Evolutionary conservation across 2,329 filamentous ascomycete genomes (phyloP), one percentile per base, ranked within the genome.

Genomic region (Aaosphaeria arxii): DNA sequence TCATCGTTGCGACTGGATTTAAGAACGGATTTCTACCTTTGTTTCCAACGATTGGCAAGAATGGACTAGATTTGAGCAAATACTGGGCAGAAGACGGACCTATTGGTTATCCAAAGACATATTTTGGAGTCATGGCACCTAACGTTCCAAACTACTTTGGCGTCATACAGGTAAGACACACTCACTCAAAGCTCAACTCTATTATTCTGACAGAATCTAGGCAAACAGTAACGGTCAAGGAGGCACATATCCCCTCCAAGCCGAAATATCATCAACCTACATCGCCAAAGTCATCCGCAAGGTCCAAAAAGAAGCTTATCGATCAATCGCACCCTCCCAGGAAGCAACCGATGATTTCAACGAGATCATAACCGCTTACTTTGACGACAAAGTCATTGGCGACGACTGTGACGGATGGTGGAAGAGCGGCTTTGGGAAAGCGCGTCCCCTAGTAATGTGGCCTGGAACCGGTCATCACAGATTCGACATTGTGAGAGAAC

Each of bases 241-340:
- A 4, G 47, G 38, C n/a, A 46, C 47, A 7, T 30, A 36, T 32
- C 47, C 47, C 11, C 43, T 49, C 5, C 47, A 49, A 32, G 30
- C 29, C 11, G 47, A 49, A 30, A 40, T 49, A 11, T 30, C 43
- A 4, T 30, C 47, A 3, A 50, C 48, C 3, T 50, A 43, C 24
- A 50, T 50, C 33, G 48, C 48, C 7, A 43, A 43, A 13, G 39
- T 29, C 1, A 46, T 47, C 30, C 44, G 48, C 29, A 50, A 46
- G 38, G 30, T 50, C 17, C 48, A 50, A 36, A 31, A 30, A 6
- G 31, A 43, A 40, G 28, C 38, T 7, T 50, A 47, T 6, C 13
- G 32, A 7, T 44, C 44, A 11, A 11, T 47, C 11, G 32, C 40
- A 32, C 48, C 48, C n/a, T 43, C 39, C 5, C 24, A 42, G n/a